phyloP scores from a whole-genome alignment of 371 early-diverging fungal species.

The Mucor piriformis region DNA sequence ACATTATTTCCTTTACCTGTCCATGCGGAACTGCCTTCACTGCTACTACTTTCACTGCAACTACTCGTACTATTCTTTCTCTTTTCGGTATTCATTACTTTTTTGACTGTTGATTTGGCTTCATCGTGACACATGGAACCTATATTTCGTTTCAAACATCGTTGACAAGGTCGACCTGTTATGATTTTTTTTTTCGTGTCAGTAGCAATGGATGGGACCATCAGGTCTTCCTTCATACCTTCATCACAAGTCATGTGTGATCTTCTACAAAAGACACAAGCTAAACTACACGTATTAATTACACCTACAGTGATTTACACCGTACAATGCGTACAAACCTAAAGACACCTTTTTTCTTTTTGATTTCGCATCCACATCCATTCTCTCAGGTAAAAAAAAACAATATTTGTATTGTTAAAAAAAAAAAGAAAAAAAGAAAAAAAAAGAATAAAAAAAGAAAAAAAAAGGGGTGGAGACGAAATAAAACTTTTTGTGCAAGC shows the following conservation, averaged over 20 bases:
- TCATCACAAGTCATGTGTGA: constrained; percentile 78
- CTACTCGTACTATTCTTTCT: constrained; percentile 10
- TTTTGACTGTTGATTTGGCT: background rate
- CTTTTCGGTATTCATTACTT: background rate
- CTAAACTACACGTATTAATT: constrained; percentile 28
- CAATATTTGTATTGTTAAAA: too few species aligned
- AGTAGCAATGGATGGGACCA: too few species aligned
- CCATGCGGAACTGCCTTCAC: background rate
- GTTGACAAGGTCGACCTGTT: constrained; percentile 78
- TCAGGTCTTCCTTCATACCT: background rate
- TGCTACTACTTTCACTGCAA: constrained; percentile 1
- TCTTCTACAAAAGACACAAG: constrained; percentile 76
- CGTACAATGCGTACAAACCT: constrained; percentile 1
- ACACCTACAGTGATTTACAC: background rate
- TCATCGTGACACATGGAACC: constrained; percentile 30
- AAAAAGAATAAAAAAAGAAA: constrained; percentile 2
- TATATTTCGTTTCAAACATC: constrained; percentile 77
- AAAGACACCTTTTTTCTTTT: constrained; percentile 8
- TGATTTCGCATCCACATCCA: background rate
- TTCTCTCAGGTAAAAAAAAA: too few species aligned
- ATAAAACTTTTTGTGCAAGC: background rate
- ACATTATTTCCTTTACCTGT: background rate
- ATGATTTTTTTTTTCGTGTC: background rate
- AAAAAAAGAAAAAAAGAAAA: constrained; percentile 2
- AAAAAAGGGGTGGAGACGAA: background rate